These are phyloP conservation scores for Fusarium avenaceum DNA, from an alignment of 2,329 filamentous ascomycete genomes.

Conservation along the genomic window DNA sequence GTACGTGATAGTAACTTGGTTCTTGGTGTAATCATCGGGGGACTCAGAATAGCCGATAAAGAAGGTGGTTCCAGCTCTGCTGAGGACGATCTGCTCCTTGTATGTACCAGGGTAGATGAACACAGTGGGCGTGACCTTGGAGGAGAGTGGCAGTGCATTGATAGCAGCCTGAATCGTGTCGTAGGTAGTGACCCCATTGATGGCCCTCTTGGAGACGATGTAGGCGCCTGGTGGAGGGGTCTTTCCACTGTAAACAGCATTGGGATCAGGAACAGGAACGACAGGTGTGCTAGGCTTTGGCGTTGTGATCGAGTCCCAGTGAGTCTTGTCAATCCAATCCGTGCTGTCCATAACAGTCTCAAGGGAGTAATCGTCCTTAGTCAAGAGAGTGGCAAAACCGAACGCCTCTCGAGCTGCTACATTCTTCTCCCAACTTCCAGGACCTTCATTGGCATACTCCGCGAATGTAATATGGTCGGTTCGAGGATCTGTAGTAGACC, in stretches of 20 bases:
- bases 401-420: constrained; percentile 32
- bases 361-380: constrained; percentile 36
- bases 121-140: constrained; percentile 47
- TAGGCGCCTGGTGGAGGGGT: constrained; percentile 48
- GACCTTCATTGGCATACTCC: constrained; percentile 71
- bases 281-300: constrained; percentile 26
- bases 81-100: constrained; percentile 43
- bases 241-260: constrained; percentile 55
- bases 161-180: constrained; percentile 53
- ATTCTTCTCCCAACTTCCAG: constrained; percentile 47
- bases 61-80: constrained; percentile 28
- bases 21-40: constrained; percentile 46
- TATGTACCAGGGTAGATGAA: constrained; percentile 46
- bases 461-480: constrained; percentile 69
- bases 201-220: constrained; percentile 43
- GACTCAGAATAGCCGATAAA: constrained; percentile 43
- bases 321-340: constrained; percentile 45
- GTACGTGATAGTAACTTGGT: constrained; percentile 44
- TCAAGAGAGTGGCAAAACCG: constrained; percentile 41
- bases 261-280: constrained; percentile 39
- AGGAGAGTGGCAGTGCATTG: constrained; percentile 53
- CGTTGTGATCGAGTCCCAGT: constrained; percentile 43
- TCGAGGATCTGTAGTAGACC: constrained; percentile 67
- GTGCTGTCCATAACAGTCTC: constrained; percentile 41
- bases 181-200: constrained; percentile 25